Base-by-base conservation (phyloP, 371 early-diverging fungal genomes). In the Mucor piriformis region DNA sequence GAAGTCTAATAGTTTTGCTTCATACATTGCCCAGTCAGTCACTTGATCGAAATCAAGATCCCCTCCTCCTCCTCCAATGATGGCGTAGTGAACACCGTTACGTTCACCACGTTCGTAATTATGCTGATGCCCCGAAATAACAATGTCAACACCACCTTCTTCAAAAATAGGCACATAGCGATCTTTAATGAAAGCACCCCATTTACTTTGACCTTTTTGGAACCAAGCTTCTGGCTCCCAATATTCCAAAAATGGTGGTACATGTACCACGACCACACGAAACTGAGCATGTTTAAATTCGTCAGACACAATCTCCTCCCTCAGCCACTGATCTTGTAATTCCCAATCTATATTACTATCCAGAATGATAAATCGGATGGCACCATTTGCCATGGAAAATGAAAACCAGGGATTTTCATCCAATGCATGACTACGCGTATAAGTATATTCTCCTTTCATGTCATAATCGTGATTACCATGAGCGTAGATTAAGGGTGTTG, bases 91-190 rank as follows among this genome's bases (percentile, higher is more conserved):
- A 38, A 81, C 66, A 15, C 81, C 79, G 42, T 83, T 77, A 0
- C 73, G 73, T 64, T 81, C 63, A 15, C 84, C 83, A 33, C 86
- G 70, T 69, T 89, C 86, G 61, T 92, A 92, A 55, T 92, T 92
- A 61, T 92, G 92, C 57, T 92, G 91, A 64, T 92, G 92, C 5
- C 92, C 92, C 1, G 91, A 90, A 6, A 92, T 83, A 3, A 92
- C 90, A 32, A 92, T 63, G 59, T 91, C 91, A 3, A 91, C 88
- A 4, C 76, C 73, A 52, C 85, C 67, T 55, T 82, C 57, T 47
- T 85, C 83, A 67, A 92, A 90, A 38, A 91, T 51, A 2, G 84
- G 79, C 2, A 86, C 89, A 58, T 82, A 91, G 15, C 87, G 82
- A 6, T 84, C 70, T 43, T 87, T 77, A 0, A 92, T 68, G 70